Conservation (phyloP, 176 grass and related monocot species). For the Alopecurus myosuroides region DNA sequence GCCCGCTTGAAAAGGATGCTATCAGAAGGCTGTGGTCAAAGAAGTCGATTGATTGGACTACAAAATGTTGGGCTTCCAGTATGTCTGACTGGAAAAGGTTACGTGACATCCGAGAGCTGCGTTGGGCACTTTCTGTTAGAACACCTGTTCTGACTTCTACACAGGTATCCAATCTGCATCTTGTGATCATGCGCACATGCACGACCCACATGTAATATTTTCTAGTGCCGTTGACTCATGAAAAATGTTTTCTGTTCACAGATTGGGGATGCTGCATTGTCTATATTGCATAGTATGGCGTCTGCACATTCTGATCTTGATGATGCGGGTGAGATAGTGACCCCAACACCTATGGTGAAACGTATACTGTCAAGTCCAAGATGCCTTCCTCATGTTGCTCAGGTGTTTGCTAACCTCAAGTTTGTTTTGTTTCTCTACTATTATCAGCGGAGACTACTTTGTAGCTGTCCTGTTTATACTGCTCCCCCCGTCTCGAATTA, state of each 20-base stretch:
- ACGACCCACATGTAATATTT: not conserved
- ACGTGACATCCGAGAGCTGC: slow-evolving; percentile 91
- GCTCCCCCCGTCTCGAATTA: too few relatives aligned
- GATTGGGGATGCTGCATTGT: slow-evolving; percentile 83
- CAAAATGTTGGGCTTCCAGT: slow-evolving; percentile 88
- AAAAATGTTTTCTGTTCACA: slow-evolving; percentile 35
- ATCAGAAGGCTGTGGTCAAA: slow-evolving; percentile 93
- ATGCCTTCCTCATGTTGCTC: slow-evolving; percentile 97
- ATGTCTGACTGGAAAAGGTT: slow-evolving; percentile 97
- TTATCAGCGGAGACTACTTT: slow-evolving; percentile 9
- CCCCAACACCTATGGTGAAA: slow-evolving; percentile 95
- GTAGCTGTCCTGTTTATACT: not conserved
- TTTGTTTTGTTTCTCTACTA: slow-evolving; percentile 19
- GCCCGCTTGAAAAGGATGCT: slow-evolving; percentile 96
- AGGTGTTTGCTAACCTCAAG: slow-evolving; percentile 40
- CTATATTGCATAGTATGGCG: slow-evolving; percentile 91
- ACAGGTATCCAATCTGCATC: slow-evolving; percentile 58
- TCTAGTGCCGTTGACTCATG: not conserved
- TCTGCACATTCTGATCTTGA: slow-evolving; percentile 98
- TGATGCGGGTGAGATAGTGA: slow-evolving; percentile 97
- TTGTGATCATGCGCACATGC: not conserved
- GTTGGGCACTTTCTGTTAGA: slow-evolving; percentile 80
- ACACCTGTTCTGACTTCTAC: slow-evolving; percentile 83
- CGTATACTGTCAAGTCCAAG: slow-evolving; percentile 87
- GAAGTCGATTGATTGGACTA: slow-evolving; percentile 91